Conservation (phyloP, 192 early-diverging fungal species). For the Phlyctochytrium bullatum region DNA sequence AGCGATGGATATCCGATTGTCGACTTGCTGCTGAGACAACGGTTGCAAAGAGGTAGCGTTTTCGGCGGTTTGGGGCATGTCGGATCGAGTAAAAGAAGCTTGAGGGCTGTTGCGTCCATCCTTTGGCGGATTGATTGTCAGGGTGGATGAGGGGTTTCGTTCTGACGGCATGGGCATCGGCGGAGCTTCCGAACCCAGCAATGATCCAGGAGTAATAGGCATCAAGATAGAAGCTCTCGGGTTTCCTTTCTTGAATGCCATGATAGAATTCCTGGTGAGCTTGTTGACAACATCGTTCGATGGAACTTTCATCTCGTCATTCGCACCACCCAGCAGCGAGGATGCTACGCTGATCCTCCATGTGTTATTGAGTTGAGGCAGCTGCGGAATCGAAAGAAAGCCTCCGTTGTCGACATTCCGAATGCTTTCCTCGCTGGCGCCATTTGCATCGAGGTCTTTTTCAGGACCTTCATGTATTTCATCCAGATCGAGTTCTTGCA, state of each 20-base stretch:
- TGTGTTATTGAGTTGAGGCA: background rate
- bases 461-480: background rate
- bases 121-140: no score
- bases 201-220: background rate
- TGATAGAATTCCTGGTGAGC: background rate
- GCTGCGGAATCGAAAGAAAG: no score
- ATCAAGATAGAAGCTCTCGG: background rate
- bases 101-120: no score
- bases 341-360: background rate
- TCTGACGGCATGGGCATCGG: background rate
- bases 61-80: no score
- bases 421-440: background rate
- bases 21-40: no score
- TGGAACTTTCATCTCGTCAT: background rate
- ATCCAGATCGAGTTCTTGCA: background rate
- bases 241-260: background rate
- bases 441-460: background rate
- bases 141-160: no score
- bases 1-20: no score
- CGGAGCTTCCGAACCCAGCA: background rate
- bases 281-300: background rate
- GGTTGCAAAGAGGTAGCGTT: no score
- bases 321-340: background rate
- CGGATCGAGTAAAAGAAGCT: no score
- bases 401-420: background rate